phyloP scores from a whole-genome alignment of 495 filamentous ascomycete genomes.

The Xanthoparmelia taractica region DNA sequence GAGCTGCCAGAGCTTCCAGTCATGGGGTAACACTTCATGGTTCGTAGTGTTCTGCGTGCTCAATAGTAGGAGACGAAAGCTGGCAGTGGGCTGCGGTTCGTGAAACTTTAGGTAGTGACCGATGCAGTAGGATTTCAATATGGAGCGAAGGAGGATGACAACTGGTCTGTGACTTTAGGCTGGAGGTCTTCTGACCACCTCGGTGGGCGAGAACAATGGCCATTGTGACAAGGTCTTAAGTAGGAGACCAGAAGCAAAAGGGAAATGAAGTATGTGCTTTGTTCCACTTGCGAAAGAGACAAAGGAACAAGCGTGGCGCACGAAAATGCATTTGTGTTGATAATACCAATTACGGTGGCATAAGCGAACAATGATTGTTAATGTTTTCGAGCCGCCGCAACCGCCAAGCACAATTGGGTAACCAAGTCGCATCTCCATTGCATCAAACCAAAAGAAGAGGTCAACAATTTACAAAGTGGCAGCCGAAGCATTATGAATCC shows the following conservation, averaged over 20 bases:
- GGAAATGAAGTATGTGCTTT: neutral
- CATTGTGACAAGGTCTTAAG: neutral
- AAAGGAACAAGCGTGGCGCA: no score
- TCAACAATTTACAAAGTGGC: no score
- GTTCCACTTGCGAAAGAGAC: neutral
- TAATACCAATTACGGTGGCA: no score
- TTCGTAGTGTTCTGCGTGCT: neutral
- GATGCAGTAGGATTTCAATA: neutral
- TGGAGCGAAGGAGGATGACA: neutral
- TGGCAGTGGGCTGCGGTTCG: no score
- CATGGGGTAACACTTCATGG: neutral
- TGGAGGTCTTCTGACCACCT: neutral
- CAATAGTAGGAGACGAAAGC: no score
- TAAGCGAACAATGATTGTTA: no score
- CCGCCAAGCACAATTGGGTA: no score
- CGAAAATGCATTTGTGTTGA: no score
- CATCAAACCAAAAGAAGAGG: no score
- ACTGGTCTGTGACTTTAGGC: neutral
- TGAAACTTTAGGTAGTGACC: neutral
- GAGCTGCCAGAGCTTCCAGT: conserved; percentile 1
- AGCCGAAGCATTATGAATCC: no score
- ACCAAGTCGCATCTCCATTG: no score
- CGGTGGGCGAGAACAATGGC: neutral
- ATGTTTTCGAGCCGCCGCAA: no score
- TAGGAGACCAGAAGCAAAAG: neutral